Evolutionary conservation across 768 basidiomycete species (phyloP).

Genomic region (Macrocybe gigantea): DNA sequence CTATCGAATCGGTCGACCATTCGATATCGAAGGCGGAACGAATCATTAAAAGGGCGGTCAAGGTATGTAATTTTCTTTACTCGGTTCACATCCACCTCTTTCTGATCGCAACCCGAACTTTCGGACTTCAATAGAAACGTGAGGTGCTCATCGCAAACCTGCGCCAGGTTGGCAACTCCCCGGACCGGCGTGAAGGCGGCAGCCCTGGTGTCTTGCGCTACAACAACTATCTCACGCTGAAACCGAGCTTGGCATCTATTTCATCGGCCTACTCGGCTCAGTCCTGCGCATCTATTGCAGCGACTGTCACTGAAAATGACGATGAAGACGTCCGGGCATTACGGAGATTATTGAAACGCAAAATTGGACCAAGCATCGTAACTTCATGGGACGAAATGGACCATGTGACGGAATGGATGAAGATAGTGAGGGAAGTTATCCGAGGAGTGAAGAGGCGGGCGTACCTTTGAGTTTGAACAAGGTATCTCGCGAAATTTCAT

Average conservation of each 20-base stretch:
- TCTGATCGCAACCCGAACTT: slow-evolving; percentile 1
- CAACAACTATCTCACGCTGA: slow-evolving; percentile 23
- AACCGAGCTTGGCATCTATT: slow-evolving; percentile 36
- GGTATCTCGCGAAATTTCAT: slow-evolving; percentile 7
- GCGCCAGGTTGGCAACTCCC: slow-evolving; percentile 16
- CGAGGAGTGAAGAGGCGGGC: slow-evolving; percentile 48
- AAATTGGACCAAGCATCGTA: slow-evolving; percentile 51
- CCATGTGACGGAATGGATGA: slow-evolving; percentile 50
- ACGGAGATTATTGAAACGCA: slow-evolving; percentile 58
- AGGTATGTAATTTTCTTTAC: slow-evolving; percentile 28
- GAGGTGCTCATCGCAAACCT: slow-evolving; percentile 39
- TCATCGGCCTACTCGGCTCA: slow-evolving; percentile 34
- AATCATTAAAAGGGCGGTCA: slow-evolving; percentile 48
- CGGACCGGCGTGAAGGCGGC: slow-evolving; percentile 11
- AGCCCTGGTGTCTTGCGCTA: slow-evolving; percentile 26
- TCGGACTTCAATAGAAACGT: slow-evolving; percentile 34
- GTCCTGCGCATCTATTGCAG: slow-evolving; percentile 42
- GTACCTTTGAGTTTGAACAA: slow-evolving; percentile 26
- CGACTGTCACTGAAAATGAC: slow-evolving; percentile 45
- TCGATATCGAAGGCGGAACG: slow-evolving; percentile 54
- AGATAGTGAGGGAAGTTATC: slow-evolving; percentile 59
- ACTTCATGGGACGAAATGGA: slow-evolving; percentile 64
- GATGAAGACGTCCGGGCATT: slow-evolving; percentile 61
- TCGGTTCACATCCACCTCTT: slow-evolving; percentile 1
- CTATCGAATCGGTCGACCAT: slow-evolving; percentile 46